Conservation (phyloP, 495 filamentous ascomycete genomes). For the Umbilicaria muhlenbergii region DNA sequence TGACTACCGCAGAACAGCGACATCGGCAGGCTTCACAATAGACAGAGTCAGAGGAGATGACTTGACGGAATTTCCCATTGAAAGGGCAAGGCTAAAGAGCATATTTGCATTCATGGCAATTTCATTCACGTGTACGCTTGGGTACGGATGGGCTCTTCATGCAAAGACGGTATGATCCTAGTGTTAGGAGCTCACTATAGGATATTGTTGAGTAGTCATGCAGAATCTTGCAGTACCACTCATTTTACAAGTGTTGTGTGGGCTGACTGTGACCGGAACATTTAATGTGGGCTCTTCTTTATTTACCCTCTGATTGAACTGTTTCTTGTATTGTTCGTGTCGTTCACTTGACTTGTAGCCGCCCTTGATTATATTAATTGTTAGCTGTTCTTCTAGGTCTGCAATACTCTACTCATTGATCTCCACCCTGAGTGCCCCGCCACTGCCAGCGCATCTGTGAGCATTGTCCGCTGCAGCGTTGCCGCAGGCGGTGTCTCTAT, state of each 20-base stretch:
- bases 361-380: neutral
- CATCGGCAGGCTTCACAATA: slow-evolving; percentile 29
- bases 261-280: slow-evolving; percentile 33
- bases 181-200: neutral
- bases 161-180: slow-evolving; percentile 11
- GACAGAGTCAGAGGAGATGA: slow-evolving; percentile 36
- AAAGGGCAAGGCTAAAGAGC: slow-evolving; percentile 41
- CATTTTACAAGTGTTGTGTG: slow-evolving; percentile 38
- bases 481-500: slow-evolving; percentile 15
- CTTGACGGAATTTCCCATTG: slow-evolving; percentile 43
- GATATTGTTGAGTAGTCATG: neutral
- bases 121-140: slow-evolving; percentile 25
- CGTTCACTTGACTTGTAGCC: neutral
- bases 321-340: too few species aligned
- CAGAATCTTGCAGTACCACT: slow-evolving; percentile 32
- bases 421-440: slow-evolving; percentile 15
- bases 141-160: slow-evolving; percentile 42
- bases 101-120: slow-evolving; percentile 27
- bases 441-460: slow-evolving; percentile 18
- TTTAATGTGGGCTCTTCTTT: slow-evolving; percentile 20
- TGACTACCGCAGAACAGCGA: slow-evolving; percentile 39
- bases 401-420: slow-evolving; percentile 19
- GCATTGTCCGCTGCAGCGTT: slow-evolving; percentile 18
- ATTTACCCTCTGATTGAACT: too few species aligned
- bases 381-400: neutral